A percentile compares a stretch with the other conserved stretches of the same genome.
phyloP scores from a whole-genome alignment of 2,329 filamentous ascomycete species.

The Calonectria naviculata region DNA sequence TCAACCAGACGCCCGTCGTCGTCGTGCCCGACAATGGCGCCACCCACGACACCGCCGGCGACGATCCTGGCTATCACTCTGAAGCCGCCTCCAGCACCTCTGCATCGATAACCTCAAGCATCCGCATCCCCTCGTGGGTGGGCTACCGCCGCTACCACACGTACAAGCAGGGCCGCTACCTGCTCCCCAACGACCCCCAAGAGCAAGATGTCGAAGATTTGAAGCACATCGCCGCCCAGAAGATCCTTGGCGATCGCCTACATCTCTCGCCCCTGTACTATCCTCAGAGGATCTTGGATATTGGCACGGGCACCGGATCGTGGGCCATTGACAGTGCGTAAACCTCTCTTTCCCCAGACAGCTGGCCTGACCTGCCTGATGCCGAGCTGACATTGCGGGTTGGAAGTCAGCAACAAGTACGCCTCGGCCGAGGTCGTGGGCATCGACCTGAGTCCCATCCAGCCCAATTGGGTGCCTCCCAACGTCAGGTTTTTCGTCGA shows the following conservation, averaged over 20 bases:
- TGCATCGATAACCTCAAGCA: slow-evolving; percentile 27
- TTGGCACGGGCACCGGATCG: slow-evolving; percentile 46
- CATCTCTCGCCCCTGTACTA: slow-evolving; percentile 54
- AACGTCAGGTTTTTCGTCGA: slow-evolving; percentile 50
- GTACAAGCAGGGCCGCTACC: slow-evolving; percentile 49
- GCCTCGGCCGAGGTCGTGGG: slow-evolving; percentile 48
- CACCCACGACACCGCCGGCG: background rate
- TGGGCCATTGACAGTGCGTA: slow-evolving; percentile 57
- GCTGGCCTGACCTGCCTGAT: background rate
- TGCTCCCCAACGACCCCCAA: slow-evolving; percentile 52
- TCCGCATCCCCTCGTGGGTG: slow-evolving; percentile 50
- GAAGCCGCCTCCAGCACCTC: background rate
- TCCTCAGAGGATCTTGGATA: slow-evolving; percentile 49
- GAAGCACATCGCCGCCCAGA: slow-evolving; percentile 49
- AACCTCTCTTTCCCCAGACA: background rate
- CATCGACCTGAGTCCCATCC: slow-evolving; percentile 51
- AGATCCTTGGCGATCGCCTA: slow-evolving; percentile 47
- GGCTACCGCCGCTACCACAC: slow-evolving; percentile 53
- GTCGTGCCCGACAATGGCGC: background rate
- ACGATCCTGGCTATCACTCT: background rate
- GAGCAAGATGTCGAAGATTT: slow-evolving; percentile 56
- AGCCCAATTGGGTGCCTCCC: slow-evolving; percentile 49
- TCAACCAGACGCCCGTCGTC: background rate
- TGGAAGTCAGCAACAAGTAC: slow-evolving; percentile 45
- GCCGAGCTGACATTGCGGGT: background rate